Conservation (phyloP, 371 early-diverging fungal species). For the Syncephalastrum sp. region DNA sequence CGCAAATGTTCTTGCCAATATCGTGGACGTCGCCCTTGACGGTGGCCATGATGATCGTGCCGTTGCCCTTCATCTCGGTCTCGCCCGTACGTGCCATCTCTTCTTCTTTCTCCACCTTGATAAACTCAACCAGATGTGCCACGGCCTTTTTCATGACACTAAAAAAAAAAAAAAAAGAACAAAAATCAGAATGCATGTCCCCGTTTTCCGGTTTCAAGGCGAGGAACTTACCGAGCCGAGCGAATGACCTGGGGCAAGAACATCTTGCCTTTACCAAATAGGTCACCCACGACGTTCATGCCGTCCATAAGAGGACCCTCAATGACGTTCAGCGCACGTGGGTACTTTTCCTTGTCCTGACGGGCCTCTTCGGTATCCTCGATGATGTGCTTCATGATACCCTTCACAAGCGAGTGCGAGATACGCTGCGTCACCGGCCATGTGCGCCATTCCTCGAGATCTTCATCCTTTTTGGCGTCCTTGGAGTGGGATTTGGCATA, state of each 20-base stretch:
- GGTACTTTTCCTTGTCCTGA: constrained; percentile 61
- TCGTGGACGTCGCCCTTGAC: constrained; percentile 93
- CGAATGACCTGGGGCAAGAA: constrained; percentile 97
- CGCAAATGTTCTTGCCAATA: constrained; percentile 92
- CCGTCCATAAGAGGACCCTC: constrained; percentile 95
- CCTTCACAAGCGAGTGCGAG: constrained; percentile 84
- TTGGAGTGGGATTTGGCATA: constrained; percentile 86
- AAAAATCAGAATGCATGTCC: neutral
- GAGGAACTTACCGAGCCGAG: constrained; percentile 65
- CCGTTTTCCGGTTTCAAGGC: constrained; percentile 14
- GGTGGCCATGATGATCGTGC: constrained; percentile 88
- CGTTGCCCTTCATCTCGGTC: constrained; percentile 52
- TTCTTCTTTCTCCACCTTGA: constrained; percentile 82
- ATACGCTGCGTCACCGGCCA: constrained; percentile 76
- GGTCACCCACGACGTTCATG: constrained; percentile 90
- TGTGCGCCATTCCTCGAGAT: constrained; percentile 85
- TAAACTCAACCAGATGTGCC: constrained; percentile 89
- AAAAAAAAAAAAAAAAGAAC: neutral
- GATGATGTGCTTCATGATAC: constrained; percentile 87
- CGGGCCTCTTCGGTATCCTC: constrained; percentile 94
- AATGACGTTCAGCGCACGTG: constrained; percentile 89
- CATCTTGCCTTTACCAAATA: constrained; percentile 94
- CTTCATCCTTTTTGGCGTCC: constrained; percentile 69
- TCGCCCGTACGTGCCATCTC: constrained; percentile 52
- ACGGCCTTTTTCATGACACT: constrained; percentile 93